Base-by-base conservation (phyloP, 768 basidiomycete genomes). In the Cytidiella melzeri region DNA sequence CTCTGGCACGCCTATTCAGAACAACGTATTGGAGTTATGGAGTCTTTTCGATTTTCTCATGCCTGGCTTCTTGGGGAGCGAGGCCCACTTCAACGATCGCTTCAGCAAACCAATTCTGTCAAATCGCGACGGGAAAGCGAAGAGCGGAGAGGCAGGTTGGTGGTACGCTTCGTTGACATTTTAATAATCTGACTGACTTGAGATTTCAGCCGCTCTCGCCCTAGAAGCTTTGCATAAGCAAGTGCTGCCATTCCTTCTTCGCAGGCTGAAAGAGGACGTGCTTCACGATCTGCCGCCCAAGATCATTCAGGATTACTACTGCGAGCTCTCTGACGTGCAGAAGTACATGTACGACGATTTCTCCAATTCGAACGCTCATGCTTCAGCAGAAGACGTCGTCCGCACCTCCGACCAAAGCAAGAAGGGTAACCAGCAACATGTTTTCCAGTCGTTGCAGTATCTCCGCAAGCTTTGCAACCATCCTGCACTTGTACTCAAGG, bases 261-360 rank as follows among this genome's bases (percentile, higher is more conserved):
- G 96, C 37, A 85, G 96, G 20, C 70, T 99, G 63, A 99, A 99
- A 65, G 96, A 99, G 68, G 93, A 99, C 61, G 96, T 99, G 24
- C 72, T 99, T 49, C 70, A 91, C 53, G 96, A 99, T 63, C 73
- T 99, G 2, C 96, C 96, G 1, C 96, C 96, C 3, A 98, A 99
- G 72, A 99, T 99, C 66, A 98, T 99, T 50, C 96, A 99, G 66
- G 96, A 99, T 64, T 98, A 98, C 65, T 94, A 97, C 62, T 97
- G 94, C 73, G 95, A 98, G 62, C 77, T 99, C 3, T 97, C 95
- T 0, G 89, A 92, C 0, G 68, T 98, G 18, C 96, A 99, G 69
- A 93, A 92, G 64, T 74, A 81, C 53, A 77, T 99, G 15, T 99
- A 98, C 62, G 96, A 98, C 61, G 87, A 95, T 60, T 97, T 94